Evolutionary conservation across 176 grass and related monocot genomes (phyloP), one percentile per base, ranked within the genome.

Genomic region (Dendrocalamus sinicus): DNA sequence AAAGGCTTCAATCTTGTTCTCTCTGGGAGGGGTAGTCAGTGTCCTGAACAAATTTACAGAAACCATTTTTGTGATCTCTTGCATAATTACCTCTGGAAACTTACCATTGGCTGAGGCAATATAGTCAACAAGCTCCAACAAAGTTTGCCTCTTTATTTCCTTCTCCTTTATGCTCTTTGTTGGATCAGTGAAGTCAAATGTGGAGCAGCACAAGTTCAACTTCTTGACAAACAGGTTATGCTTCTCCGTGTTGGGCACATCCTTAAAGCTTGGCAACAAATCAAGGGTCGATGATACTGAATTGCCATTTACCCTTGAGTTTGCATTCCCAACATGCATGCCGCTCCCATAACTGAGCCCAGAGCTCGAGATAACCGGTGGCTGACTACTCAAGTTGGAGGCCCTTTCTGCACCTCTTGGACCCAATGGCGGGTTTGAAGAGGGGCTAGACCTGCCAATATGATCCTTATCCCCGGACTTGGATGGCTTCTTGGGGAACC

Each of bases 51-150:
- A 76, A 86, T 97, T 97, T 20, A 45, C 67, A 68, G 85, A 90
- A 14, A 94, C 87, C 94, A 92, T 88, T 47, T 55, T 90, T 30
- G 92, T 81, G 57, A 89, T 90, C 59, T 94, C 91, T 75, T 92
- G 92, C 91, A 97, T 97, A 79, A 90, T 84, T 24, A 58, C 53
- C 85, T 97, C 94, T 32, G 88, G 80, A 88, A 97, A 94, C 53
- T 94, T 94, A 57, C 75, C 71, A 32, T 14, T 90, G 44, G 83
- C 59, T 0, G 85, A 81, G 22, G 75, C 84, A 45, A 94, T 40
- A 72, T 90, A 94, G 63, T 97, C 94, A 16, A 94, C 92, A 0
- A 97, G 89, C 86, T 97, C 94, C 70, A 94, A 69, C 73, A 97
- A 86, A 52, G 88, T 97, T 77, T 97, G 94, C 61, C 92, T 64